phyloP scores from a whole-genome alignment of 2,329 filamentous ascomycete genomes.

The Phialophora expanda region DNA sequence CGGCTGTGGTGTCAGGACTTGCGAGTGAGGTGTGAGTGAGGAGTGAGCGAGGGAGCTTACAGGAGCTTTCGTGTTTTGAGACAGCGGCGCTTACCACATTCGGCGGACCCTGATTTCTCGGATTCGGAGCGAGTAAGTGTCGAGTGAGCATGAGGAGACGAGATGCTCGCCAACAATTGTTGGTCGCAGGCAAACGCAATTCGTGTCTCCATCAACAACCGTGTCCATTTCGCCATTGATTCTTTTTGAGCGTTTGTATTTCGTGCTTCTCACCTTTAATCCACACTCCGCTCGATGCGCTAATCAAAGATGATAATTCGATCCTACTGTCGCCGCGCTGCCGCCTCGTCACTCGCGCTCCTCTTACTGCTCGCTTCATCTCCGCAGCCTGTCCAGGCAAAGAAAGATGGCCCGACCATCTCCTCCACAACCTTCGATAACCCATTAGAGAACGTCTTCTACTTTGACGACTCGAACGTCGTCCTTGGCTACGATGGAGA shows the following conservation, averaged over 20 bases:
- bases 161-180: conserved; percentile 15
- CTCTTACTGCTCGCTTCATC: conserved; percentile 28
- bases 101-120: conserved; percentile 12
- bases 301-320: conserved; percentile 38
- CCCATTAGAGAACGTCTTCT: conserved; percentile 73
- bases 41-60: neutral
- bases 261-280: conserved; percentile 12
- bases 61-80: conserved; percentile 17
- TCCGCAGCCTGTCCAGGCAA: conserved; percentile 48
- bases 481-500: conserved; percentile 74
- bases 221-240: conserved; percentile 24
- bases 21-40: neutral
- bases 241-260: conserved; percentile 21
- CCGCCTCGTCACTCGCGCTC: conserved; percentile 34
- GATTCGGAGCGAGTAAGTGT: conserved; percentile 1
- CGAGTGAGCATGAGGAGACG: conserved; percentile 17
- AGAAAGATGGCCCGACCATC: conserved; percentile 70
- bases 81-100: conserved; percentile 13
- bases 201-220: conserved; percentile 23
- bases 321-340: conserved; percentile 29
- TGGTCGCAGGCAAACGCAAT: conserved; percentile 27
- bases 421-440: conserved; percentile 69
- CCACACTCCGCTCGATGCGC: conserved; percentile 26
- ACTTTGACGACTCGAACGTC: conserved; percentile 88
- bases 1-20: neutral